Conservation (phyloP, 495 filamentous ascomycete genomes). For the Bryoglossum gracile region DNA sequence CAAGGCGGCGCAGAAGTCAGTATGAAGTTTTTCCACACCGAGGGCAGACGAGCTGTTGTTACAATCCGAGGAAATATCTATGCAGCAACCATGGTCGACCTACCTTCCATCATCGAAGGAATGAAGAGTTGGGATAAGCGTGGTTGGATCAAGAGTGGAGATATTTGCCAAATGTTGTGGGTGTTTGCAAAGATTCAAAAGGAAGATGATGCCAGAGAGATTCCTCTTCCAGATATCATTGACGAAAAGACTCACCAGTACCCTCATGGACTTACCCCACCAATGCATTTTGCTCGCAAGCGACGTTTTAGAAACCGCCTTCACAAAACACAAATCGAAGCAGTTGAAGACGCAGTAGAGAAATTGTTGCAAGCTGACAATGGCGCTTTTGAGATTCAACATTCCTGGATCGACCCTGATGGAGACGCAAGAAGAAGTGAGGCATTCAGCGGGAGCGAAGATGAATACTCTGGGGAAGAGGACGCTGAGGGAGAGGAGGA, state of each 20-base stretch:
- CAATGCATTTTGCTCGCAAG: conserved; percentile 78
- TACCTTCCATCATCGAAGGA: conserved; percentile 86
- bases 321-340: conserved; percentile 78
- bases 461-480: conserved; percentile 39
- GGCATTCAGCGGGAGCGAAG: conserved; percentile 40
- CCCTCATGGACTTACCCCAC: conserved; percentile 87
- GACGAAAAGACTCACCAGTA: conserved; percentile 62
- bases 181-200: conserved; percentile 62
- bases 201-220: conserved; percentile 67
- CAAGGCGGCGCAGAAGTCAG: conserved; percentile 55
- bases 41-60: conserved; percentile 66
- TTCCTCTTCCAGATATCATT: conserved; percentile 57
- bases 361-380: conserved; percentile 66
- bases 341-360: conserved; percentile 76
- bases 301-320: conserved; percentile 80
- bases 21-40: conserved; percentile 70
- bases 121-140: conserved; percentile 96
- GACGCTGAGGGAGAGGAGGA: conserved; percentile 43
- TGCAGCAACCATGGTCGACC: conserved; percentile 75
- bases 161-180: conserved; percentile 92
- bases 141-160: conserved; percentile 85
- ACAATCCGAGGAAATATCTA: conserved; percentile 63
- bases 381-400: conserved; percentile 44
- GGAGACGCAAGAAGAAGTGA: conserved; percentile 41
- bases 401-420: conserved; percentile 58